Conservation (phyloP, 352 stramenopile genomes). For the Phytopythium kandeliae region DNA sequence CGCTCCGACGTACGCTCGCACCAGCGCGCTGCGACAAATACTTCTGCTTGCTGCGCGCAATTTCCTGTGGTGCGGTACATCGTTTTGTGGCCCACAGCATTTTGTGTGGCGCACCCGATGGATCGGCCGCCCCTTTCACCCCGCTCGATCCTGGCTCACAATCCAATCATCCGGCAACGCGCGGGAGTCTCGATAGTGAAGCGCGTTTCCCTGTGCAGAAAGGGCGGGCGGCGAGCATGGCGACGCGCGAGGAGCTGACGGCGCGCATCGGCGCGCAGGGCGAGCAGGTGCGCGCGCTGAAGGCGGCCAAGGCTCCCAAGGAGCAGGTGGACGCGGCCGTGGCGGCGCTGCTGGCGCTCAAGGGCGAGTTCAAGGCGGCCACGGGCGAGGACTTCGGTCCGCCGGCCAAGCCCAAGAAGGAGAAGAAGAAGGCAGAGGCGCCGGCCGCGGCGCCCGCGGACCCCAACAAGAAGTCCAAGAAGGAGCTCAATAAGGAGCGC, state of each 20-base stretch:
- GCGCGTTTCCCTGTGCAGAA: background rate
- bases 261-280: conserved; percentile 59
- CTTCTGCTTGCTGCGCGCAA: too few species aligned
- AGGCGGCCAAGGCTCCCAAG: conserved; percentile 49
- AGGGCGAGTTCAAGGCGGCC: conserved; percentile 68
- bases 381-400: conserved; percentile 70
- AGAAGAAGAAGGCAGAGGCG: conserved; percentile 36
- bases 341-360: conserved; percentile 58
- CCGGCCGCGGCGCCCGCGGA: conserved; percentile 21
- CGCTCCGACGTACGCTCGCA: too few species aligned
- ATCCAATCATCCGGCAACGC: conserved; percentile 6
- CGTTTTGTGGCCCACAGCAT: too few species aligned
- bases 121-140: too few species aligned
- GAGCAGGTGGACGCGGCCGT: conserved; percentile 46
- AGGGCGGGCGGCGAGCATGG: conserved; percentile 13
- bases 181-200: background rate
- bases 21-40: too few species aligned
- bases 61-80: too few species aligned
- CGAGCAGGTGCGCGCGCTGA: conserved; percentile 67
- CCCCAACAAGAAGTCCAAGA: conserved; percentile 75
- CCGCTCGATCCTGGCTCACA: conserved; percentile 4
- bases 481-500: conserved; percentile 86
- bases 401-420: conserved; percentile 56
- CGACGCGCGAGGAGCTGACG: conserved; percentile 50
- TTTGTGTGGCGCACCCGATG: too few species aligned